A percentile compares a stretch with the other conserved stretches of the same genome.
Evolutionary conservation across 495 filamentous ascomycete genomes (phyloP).

Genomic region (Aspergillus funiculosus): DNA sequence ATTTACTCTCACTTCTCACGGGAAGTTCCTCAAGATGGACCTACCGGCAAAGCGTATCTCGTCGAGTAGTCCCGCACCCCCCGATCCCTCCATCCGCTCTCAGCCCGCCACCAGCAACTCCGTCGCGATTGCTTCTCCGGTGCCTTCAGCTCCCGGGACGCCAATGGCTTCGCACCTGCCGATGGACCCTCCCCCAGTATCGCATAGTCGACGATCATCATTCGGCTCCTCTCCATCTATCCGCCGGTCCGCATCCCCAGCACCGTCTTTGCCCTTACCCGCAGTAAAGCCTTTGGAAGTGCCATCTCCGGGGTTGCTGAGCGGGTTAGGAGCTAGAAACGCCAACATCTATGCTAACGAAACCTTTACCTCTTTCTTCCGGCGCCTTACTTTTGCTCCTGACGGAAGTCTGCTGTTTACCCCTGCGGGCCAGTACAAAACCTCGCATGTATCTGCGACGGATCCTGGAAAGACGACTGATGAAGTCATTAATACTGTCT

Average conservation of each 20-base stretch:
- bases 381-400: conserved; percentile 86
- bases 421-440: conserved; percentile 92
- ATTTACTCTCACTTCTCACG: conserved; percentile 75
- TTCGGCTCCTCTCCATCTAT: conserved; percentile 84
- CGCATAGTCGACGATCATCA: conserved; percentile 88
- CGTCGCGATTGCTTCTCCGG: conserved; percentile 68
- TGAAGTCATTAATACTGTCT: conserved; percentile 94
- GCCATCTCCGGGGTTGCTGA: conserved; percentile 62
- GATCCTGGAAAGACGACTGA: conserved; percentile 69
- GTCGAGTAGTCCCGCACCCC: conserved; percentile 87
- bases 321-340: conserved; percentile 66
- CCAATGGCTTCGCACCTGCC: conserved; percentile 83
- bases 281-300: conserved; percentile 94
- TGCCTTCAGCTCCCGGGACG: conserved; percentile 89
- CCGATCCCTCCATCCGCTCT: conserved; percentile 57
- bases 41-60: conserved; percentile 83
- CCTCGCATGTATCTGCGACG: conserved; percentile 57
- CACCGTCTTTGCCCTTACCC: conserved; percentile 87
- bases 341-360: conserved; percentile 95
- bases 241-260: conserved; percentile 88
- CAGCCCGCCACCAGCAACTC: conserved; percentile 54
- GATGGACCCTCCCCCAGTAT: conserved; percentile 93
- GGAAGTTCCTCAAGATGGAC: conserved; percentile 80
- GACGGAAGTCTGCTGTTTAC: conserved; percentile 95
- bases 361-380: conserved; percentile 95